Evolutionary conservation across 805 yeast genomes (phyloP).

Genomic region (Nakazawaea siamensis): DNA sequence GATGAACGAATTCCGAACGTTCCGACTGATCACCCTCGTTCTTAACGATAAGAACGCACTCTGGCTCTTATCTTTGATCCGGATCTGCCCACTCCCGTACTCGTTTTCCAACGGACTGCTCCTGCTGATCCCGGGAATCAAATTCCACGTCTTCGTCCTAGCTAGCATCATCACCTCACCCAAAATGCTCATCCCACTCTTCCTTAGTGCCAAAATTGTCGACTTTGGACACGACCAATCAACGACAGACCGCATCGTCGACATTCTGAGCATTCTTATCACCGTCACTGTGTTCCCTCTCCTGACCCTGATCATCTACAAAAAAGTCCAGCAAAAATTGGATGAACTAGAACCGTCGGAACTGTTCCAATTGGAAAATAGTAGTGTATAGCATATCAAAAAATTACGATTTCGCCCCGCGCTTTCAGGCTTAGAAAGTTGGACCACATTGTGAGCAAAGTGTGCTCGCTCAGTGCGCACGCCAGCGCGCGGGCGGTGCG

Average conservation of each 20-base stretch:
- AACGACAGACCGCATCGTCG: constrained; percentile 44
- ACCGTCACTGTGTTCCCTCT: constrained; percentile 45
- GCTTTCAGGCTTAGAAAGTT: no score
- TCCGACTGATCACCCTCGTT: constrained; percentile 69
- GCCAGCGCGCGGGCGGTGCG: no score
- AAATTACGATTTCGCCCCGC: no score
- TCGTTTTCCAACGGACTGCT: constrained; percentile 89
- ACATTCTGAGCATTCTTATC: constrained; percentile 49
- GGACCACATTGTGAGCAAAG: no score
- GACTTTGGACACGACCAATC: constrained; percentile 56
- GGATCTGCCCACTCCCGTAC: constrained; percentile 90
- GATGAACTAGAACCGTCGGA: not conserved
- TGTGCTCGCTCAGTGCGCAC: no score
- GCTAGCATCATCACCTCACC: constrained; percentile 80
- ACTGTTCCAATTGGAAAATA: no score
- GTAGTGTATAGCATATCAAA: no score
- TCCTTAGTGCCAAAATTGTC: constrained; percentile 69
- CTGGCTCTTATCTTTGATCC: constrained; percentile 56
- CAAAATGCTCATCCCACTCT: constrained; percentile 66
- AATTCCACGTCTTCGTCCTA: constrained; percentile 49
- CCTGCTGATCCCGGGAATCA: constrained; percentile 76
- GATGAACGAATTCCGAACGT: constrained; percentile 51
- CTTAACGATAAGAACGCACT: constrained; percentile 65
- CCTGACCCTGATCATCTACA: constrained; percentile 64
- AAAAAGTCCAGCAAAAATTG: constrained; percentile 34